These are phyloP conservation scores for Hibiscus trionum DNA, from an alignment of 345 rosid species.

Conservation along the genomic window DNA sequence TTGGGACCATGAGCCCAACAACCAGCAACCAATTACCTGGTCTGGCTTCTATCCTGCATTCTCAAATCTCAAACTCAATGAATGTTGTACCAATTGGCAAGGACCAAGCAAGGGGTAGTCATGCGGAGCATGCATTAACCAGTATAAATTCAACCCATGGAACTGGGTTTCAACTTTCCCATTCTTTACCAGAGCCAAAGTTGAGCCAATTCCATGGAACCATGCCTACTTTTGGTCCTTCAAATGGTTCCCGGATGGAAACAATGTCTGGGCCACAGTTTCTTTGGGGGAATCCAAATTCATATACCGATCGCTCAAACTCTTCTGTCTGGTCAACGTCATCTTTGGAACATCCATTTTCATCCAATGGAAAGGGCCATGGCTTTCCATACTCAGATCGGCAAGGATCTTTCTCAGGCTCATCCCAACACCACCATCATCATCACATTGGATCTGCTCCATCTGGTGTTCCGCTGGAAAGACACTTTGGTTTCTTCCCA, in stretches of 20 bases:
- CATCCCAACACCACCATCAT: constrained; percentile 39
- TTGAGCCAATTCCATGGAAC: constrained; percentile 35
- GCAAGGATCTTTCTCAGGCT: constrained; percentile 40
- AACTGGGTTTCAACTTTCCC: constrained; percentile 35
- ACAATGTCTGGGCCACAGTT: constrained; percentile 75
- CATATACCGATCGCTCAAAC: constrained; percentile 45
- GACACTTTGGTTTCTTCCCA: constrained; percentile 67
- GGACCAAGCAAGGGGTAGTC: constrained; percentile 35
- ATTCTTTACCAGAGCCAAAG: constrained; percentile 48
- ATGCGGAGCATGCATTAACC: constrained; percentile 32
- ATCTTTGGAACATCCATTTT: constrained; percentile 47
- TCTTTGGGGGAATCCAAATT: constrained; percentile 85
- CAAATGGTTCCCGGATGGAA: constrained; percentile 47
- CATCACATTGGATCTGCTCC: constrained; percentile 94
- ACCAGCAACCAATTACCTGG: constrained; percentile 46
- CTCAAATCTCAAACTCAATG: constrained; percentile 30
- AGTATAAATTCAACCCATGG: constrained; percentile 30
- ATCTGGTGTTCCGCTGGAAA: constrained; percentile 68
- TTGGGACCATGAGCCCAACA: constrained; percentile 37
- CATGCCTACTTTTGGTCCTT: constrained; percentile 36
- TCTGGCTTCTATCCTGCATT: constrained; percentile 41
- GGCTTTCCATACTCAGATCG: constrained; percentile 40
- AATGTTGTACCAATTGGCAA: constrained; percentile 44
- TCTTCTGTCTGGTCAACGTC: constrained; percentile 64
- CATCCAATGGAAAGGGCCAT: constrained; percentile 39